Base-by-base conservation (phyloP, 2,329 filamentous ascomycete genomes). In the Alternaria dauci region DNA sequence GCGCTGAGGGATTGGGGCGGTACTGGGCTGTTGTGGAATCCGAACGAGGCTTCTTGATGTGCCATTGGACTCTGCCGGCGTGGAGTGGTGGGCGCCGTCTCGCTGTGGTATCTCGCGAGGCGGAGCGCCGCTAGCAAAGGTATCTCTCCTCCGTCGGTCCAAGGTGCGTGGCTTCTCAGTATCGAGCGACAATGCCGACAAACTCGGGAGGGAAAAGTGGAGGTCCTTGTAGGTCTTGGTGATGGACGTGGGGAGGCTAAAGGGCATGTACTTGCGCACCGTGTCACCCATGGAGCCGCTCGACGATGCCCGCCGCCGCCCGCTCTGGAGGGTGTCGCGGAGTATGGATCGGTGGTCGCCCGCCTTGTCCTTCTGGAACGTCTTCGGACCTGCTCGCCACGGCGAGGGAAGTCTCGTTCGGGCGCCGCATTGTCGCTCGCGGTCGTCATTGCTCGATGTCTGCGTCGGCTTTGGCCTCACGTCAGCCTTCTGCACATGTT, bases 351-450 rank as follows among this genome's bases (percentile, higher is more conserved):
- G 76, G 34, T 78, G 76, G 34, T 77, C 76, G 52, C 73, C 77
- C 14, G 69, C 69, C 41, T 73, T 70, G 44, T 76, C 72, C 26
- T 66, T 62, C 25, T 60, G 58, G 61, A 78, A 78, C 8, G 71
- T 76, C 59, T 73, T 79, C 14, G 78, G 72, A 1, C 72, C 75
- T 12, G 79, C 75, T 23, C 78, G 76, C 81, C 81, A 83, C 18
- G 82, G 81, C n/a, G 81, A 83, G 44, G 81, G 81, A 23, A 82
- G 64, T 14, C 76, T 73, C 23, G 65, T 64, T 11, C 65, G 57
- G 14, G 66, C 53, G 8, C 69, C 67, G 26, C 66, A 47, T 12
- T 54, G 36, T 59, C 63, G 32, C 34, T 52, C 43, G 30, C 53
- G 50, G 25, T 56, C 52, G 51, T 38, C 62, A 54, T 55, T 53